Evolutionary conservation across 192 early-diverging fungal genomes (phyloP), one percentile per base, ranked within the genome.

Genomic region (Mortierella alpina): DNA sequence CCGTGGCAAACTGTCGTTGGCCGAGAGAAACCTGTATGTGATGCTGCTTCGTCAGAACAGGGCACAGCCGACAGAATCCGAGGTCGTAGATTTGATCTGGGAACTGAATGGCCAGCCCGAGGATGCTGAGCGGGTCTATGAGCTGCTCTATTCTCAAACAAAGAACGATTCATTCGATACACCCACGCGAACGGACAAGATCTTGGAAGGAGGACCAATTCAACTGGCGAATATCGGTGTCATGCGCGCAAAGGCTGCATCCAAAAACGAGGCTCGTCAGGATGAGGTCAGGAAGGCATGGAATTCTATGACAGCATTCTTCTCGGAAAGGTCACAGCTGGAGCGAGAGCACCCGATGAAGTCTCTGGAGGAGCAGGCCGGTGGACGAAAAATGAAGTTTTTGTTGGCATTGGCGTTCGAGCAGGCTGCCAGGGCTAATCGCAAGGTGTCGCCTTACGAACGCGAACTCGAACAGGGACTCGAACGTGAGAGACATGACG

Each of bases 51-150:
- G 22, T 20, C 64, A 80, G 49, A 51, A 48, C 15, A n/a, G 53
- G 8, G 46, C 51, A 2, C 59, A 54, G 12, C 77, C 77, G 6
- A 68, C 45, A 2, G 66, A 68, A 31, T 41, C 42, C 6, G 69
- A 80, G 46, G 77, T 72, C 10, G 60, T 68, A 1, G 70, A 80
- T 41, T 22, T 80, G 66, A 80, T 80, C 50, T 80, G 77, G 77
- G 61, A 68, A 41, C 40, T 80, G 55, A 66, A 72, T 22, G 52
- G 42, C 11, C 17, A 51, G 1, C 76, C 76, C 0, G 57, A 71
- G 50, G 63, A 63, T 44, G 77, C 77, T 4, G 70, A 80, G 42
- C 69, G 77, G 12, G 77, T 80, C 4, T 80, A 80, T 23, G 77
- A 80, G 66, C 42, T 80, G 56, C 53, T 80, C 13, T 80, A 63